Evolutionary conservation across 805 yeast species (phyloP).

Genomic region (Kodamaea leandrae): DNA sequence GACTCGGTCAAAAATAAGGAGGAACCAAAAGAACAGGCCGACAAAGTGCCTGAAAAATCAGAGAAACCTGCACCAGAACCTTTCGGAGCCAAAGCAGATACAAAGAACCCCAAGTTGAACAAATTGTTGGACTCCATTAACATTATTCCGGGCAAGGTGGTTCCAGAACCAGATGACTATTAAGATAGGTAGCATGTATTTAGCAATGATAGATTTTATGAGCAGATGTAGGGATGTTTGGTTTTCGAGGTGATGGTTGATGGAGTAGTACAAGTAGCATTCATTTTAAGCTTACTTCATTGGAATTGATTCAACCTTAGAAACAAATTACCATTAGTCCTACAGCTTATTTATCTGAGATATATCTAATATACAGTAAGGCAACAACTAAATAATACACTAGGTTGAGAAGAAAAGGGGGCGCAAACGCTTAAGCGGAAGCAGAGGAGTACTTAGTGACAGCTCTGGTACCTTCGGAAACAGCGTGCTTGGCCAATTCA

Average conservation of each 20-base stretch:
- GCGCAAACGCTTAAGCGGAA: conserved; percentile 25
- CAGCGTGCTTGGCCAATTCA: conserved; percentile 41
- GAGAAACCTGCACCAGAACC: not conserved
- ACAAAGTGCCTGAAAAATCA: not conserved
- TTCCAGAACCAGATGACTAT: too few relatives aligned
- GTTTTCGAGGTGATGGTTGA: too few relatives aligned
- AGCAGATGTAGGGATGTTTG: too few relatives aligned
- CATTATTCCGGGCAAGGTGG: conserved; percentile 1
- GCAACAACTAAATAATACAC: conserved; percentile 15
- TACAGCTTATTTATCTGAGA: conserved; percentile 4
- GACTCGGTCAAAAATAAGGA: not conserved
- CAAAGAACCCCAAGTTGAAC: not conserved
- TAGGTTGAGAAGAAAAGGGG: conserved; percentile 7
- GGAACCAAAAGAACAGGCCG: not conserved
- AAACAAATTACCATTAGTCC: too few relatives aligned
- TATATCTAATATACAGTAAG: conserved; percentile 15
- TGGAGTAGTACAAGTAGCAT: too few relatives aligned
- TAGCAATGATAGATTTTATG: too few relatives aligned
- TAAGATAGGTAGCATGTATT: too few relatives aligned
- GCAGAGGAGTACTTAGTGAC: conserved; percentile 40
- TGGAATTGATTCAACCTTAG: too few relatives aligned
- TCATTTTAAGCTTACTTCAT: too few relatives aligned
- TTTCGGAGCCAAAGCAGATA: not conserved
- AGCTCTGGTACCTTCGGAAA: conserved; percentile 41
- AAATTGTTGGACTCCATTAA: not conserved